Evolutionary conservation across 2,329 filamentous ascomycete genomes (phyloP), one percentile per base, ranked within the genome.

Genomic region (Stenocarpella maydis): DNA sequence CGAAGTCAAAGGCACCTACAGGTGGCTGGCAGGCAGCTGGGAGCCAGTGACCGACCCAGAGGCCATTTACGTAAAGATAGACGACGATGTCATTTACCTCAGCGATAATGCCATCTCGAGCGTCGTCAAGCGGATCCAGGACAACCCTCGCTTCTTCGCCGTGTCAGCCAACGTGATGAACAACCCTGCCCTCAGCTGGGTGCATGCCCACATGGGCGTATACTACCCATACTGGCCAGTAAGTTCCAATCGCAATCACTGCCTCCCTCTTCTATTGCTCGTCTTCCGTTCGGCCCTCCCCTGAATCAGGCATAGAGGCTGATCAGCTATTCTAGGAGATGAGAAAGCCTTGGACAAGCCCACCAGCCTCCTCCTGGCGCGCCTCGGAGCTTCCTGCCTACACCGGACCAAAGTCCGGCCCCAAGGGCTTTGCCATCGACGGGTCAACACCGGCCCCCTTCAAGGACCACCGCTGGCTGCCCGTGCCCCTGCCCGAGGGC

Each of bases 101-200:
- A 78, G 80, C 53, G 79, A 81, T 49, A 76, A 73, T 70, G 80
- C 75, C 69, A 86, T 90, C 60, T 82, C 85, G 2, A 83, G 85
- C 3, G 80, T 89, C 8, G 81, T 88, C 34, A 84, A 85, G 71
- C 86, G 84, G 24, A 85, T 84, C 71, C 75, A 86, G 60, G 79
- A 82, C 4, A 81, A 87, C 39, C 84, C 86, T 9, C 81, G 86
- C 47, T 82, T 82, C 31, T 83, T 82, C 71, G 78, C 84, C 54
- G 83, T 88, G 17, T 86, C 85, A 2, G 86, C 86, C 61, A 88
- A 89, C 71, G 80, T 89, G 26, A 78, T 88, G 72, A 89, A 89
- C 71, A 84, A 86, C 60, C 86, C 85, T 17, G 80, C 85, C 14
- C 82, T 87, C 39, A 82, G 82, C 60, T 83, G 84, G 78, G 79